A percentile compares a stretch with the other conserved stretches of the same genome.
phyloP scores from a whole-genome alignment of 441 rosid genomes.

The Corymbia citriodora region DNA sequence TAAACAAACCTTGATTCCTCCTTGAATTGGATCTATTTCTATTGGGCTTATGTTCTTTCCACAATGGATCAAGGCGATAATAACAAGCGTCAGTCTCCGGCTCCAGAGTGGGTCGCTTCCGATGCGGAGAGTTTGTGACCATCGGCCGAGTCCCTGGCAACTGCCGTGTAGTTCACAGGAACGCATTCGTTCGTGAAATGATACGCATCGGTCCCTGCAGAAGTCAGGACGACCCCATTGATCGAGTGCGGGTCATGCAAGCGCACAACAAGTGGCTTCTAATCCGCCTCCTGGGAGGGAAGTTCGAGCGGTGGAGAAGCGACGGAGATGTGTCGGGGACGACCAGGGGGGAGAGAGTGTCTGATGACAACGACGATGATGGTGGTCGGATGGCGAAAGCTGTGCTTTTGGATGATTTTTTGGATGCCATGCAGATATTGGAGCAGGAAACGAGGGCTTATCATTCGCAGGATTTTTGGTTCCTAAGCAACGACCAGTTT shows the following conservation, averaged over 20 bases:
- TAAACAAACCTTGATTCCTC: not conserved
- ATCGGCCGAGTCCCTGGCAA: not conserved
- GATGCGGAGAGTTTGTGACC: not conserved
- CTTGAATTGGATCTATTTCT: not conserved
- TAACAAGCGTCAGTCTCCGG: not conserved
- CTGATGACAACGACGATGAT: not conserved
- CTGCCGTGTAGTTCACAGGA: not conserved
- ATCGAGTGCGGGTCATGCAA: not conserved
- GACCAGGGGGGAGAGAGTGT: not conserved
- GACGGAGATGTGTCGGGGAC: not conserved
- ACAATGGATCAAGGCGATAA: not conserved
- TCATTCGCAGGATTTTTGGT: not conserved
- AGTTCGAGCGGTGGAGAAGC: too few species aligned
- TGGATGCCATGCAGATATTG: not conserved
- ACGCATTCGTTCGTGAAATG: not conserved
- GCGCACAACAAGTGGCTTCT: not conserved
- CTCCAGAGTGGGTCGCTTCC: not conserved
- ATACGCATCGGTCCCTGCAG: constrained; percentile 1
- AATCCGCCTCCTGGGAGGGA: not conserved
- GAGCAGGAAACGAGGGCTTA: not conserved
- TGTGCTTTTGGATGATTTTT: not conserved
- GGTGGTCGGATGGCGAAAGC: not conserved
- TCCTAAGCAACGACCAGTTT: not conserved
- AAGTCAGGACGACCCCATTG: not conserved
- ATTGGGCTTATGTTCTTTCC: not conserved